These are phyloP conservation scores for Botrytis byssoidea DNA, from an alignment of 2,329 filamentous ascomycete genomes.

Conservation along the genomic window DNA sequence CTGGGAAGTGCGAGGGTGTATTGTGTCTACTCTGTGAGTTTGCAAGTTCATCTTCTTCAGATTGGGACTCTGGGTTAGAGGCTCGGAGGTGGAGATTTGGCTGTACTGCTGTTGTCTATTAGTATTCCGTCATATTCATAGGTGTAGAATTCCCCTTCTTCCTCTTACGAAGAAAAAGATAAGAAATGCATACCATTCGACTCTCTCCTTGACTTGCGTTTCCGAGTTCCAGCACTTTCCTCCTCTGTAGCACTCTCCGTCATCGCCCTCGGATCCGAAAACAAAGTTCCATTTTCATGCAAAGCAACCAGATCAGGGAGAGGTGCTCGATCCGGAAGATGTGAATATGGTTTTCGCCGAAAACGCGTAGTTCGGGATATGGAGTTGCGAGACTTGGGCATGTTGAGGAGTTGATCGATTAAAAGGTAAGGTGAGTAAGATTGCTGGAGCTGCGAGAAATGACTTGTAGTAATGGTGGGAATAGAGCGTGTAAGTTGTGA, in stretches of 20 bases:
- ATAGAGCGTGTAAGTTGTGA: not conserved
- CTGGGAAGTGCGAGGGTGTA: not conserved
- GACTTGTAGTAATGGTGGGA: not conserved
- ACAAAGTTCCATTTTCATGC: not conserved
- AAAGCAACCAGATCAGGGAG: not conserved
- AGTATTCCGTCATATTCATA: not conserved
- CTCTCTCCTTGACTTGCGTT: accelerated
- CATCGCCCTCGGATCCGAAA: not conserved
- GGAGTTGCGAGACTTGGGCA: not conserved
- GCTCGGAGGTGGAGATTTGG: no score
- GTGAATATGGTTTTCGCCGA: not conserved
- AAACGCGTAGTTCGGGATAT: not conserved
- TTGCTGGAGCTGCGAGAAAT: not conserved
- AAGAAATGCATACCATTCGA: not conserved
- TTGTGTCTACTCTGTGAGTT: not conserved
- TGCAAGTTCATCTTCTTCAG: not conserved
- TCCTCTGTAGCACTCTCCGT: not conserved
- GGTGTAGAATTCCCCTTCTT: not conserved
- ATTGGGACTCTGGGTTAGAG: not conserved
- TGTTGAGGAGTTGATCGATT: not conserved
- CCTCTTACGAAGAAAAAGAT: not conserved
- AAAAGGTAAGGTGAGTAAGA: not conserved
- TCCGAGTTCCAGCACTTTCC: not conserved
- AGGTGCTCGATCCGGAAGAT: not conserved
- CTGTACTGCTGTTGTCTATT: not conserved